Evolutionary conservation across 2,329 filamentous ascomycete species (phyloP), one percentile per base, ranked within the genome.

Genomic region (Arthrobotrys conoides): DNA sequence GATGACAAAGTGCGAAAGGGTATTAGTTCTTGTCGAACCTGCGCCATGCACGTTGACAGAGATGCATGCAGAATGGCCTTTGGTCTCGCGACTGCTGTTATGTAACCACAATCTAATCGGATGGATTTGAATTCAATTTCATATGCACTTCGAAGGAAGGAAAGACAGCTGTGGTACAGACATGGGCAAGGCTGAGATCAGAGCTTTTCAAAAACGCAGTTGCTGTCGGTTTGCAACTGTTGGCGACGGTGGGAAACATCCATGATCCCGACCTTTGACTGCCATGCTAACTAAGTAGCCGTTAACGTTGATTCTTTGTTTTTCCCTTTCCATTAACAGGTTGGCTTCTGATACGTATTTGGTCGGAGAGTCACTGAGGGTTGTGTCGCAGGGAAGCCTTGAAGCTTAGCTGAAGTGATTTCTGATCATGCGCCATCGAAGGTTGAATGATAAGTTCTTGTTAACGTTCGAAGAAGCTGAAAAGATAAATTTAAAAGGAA

Each of bases 1-100:
- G 27, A 30, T 30, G n/a, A 44, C 3, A 46, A 46, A 57, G 16
- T 20, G 16, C 30, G 27, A 38, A 36, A 57, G 27, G 4, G 48
- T 9, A n/a, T 22, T 9, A n/a, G 10, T 53, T 53, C 20, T 57
- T 57, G 27, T 57, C 18, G 55, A 63, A 72, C 61, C 59, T 72
- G 69, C 69, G 69, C 69, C 69, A 55, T 65, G 69, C 69, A 72
- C 18, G 24, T 66, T 66, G 69, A 72, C 69, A 72, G 20, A 59
- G 24, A 64, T 20, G 55, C 65, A 33, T 73, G 70, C 51, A 61
- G 44, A 64, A 49, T 24, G 46, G 27, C 16, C 41, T n/a, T n/a
- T 59, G 49, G 49, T 57, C 61, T 67, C 65, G 48, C 59, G 41
- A 61, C 48, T 44, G 30, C 16, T 49, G 12, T 73, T 73, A 73